Base-by-base conservation (phyloP, 257 asterid species). In the Rehmannia glutinosa region DNA sequence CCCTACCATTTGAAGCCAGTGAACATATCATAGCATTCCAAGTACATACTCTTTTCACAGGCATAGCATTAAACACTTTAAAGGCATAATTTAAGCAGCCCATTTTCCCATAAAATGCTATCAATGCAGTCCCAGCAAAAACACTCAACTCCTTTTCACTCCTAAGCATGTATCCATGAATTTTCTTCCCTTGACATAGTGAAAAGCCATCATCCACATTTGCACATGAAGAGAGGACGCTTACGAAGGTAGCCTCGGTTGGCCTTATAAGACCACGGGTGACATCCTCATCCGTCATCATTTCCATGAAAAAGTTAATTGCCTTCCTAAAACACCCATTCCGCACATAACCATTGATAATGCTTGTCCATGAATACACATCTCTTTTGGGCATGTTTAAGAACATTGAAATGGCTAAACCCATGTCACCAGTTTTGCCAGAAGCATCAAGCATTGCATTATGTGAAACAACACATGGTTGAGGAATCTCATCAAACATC, bases 21-120 rank as follows among this genome's bases (percentile, higher is more conserved):
- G 91, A 77, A 60, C 86, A 84, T 66, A 93, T 88, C 85, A 93
- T 86, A 12, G 98, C 91, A 73, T 93, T 92, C 98, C 98, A 90
- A 57, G 93, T 56, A 60, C 98, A 87, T 1, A 80, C 86, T 79
- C 78, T 73, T 70, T 80, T 90, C 60, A 76, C 75, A 47, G 59
- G 42, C 87, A 86, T 84, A 33, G 52, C 50, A 2, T 80, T 53
- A 58, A 86, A 93, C 57, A 90, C 70, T 58, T 72, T 76, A 5
- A 51, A 54, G 5, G 88, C 93, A 38, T 82, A 81, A 21, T 17
- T 57, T 19, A 87, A 66, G 76, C 81, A 80, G 10, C 92, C 96
- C 84, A 75, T 76, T 75, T 83, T 93, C 28, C 99, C 99, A 21
- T 93, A 93, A 45, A 90, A 83, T 0, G 95, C 72, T 52, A 86